These are phyloP conservation scores for Austropuccinia psidii DNA, from an alignment of 1,284 basidiomycete genomes.

Conservation along the genomic window DNA sequence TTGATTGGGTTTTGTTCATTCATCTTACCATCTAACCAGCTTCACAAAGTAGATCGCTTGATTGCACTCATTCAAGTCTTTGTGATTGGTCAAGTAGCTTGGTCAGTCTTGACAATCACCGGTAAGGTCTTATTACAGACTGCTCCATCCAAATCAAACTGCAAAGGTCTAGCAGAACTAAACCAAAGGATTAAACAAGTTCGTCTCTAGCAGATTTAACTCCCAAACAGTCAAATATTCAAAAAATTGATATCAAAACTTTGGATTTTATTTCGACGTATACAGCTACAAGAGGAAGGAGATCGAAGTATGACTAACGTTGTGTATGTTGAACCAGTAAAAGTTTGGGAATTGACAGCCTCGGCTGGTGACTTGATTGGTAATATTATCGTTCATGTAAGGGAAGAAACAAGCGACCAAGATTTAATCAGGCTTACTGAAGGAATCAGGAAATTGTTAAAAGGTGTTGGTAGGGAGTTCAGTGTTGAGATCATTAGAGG, in stretches of 20 bases:
- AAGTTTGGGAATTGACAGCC: slow-evolving; percentile 66
- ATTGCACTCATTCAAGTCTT: slow-evolving; percentile 65
- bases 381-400: slow-evolving; percentile 69
- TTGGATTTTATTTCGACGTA: slow-evolving; percentile 68
- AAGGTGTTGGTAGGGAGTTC: not conserved
- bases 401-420: slow-evolving; percentile 60
- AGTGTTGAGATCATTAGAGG: not conserved
- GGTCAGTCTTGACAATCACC: slow-evolving; percentile 66
- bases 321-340: slow-evolving; percentile 66
- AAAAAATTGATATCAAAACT: slow-evolving; percentile 37
- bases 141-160: slow-evolving; percentile 53
- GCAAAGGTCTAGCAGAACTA: not conserved
- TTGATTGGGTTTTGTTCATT: not conserved
- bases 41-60: slow-evolving; percentile 63
- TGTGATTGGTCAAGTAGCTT: slow-evolving; percentile 70
- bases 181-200: slow-evolving; percentile 26
- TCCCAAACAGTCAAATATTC: not conserved
- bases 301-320: slow-evolving; percentile 44
- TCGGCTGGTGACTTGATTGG: slow-evolving; percentile 56
- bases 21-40: slow-evolving; percentile 52
- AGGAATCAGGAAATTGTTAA: not conserved
- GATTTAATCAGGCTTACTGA: slow-evolving; percentile 63
- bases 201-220: not conserved
- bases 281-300: slow-evolving; percentile 58
- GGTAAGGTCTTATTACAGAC: slow-evolving; percentile 80